Percentiles rank a stretch among this genome's conserved stretches.
Conservation (phyloP, 139 green algal species). For the Edaphochlamys debaryana region DNA sequence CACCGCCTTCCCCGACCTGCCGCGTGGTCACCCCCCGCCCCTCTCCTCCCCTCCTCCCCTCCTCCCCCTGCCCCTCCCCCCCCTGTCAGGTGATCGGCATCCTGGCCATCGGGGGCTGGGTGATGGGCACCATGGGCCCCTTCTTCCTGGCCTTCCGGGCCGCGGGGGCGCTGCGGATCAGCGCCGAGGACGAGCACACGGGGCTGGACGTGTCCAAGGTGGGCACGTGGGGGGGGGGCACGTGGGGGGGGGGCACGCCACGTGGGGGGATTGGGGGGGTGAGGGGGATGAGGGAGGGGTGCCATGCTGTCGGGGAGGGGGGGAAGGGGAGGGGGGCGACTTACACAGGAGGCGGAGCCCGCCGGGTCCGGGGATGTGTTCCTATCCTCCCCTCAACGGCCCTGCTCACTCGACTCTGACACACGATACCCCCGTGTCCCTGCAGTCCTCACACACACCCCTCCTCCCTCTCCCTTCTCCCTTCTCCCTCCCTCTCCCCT, state of each 20-base stretch:
- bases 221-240: slow-evolving; percentile 33
- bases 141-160: slow-evolving; percentile 81
- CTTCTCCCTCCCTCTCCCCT: too few species aligned
- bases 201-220: slow-evolving; percentile 77
- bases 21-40: too few species aligned
- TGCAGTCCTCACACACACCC: not conserved
- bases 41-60: too few species aligned
- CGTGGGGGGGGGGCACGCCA: not conserved
- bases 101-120: slow-evolving; percentile 66
- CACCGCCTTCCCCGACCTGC: too few species aligned
- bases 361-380: not conserved
- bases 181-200: slow-evolving; percentile 68
- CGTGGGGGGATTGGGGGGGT: not conserved
- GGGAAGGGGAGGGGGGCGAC: too few species aligned
- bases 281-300: not conserved
- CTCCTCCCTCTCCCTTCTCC: not conserved
- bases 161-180: slow-evolving; percentile 66
- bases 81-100: slow-evolving; percentile 67
- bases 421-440: too few species aligned
- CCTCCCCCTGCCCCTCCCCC: too few species aligned
- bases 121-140: slow-evolving; percentile 49
- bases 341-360: too few species aligned
- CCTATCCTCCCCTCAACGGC: not conserved
- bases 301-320: not conserved
- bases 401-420: too few species aligned